A percentile compares a stretch with the other conserved stretches of the same genome.
phyloP scores from a whole-genome alignment of 371 early-diverging fungal species.

The Amoeboradix gromovi region DNA sequence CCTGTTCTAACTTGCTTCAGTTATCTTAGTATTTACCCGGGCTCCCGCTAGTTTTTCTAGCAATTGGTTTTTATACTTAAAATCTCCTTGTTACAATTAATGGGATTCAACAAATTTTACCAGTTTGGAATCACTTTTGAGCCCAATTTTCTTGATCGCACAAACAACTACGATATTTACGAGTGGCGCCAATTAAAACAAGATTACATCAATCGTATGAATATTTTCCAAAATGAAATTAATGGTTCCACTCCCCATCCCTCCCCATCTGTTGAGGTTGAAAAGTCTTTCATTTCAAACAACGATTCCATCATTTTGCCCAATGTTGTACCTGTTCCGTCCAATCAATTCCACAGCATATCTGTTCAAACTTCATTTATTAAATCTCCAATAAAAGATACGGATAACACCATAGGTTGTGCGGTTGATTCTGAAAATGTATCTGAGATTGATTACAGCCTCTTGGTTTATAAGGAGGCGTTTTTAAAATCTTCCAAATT shows the following conservation, averaged over 20 bases:
- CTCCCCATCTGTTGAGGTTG: neutral
- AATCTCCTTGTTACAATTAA: neutral
- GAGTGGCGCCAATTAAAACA: neutral
- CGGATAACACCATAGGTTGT: too few relatives aligned
- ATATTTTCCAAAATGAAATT: neutral
- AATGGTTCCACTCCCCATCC: neutral
- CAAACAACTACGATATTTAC: neutral
- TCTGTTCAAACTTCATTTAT: neutral
- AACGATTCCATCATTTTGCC: neutral
- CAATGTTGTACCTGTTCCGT: neutral
- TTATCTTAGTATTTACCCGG: too few relatives aligned
- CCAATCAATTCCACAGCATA: neutral
- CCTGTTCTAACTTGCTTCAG: too few relatives aligned
- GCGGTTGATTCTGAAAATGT: too few relatives aligned
- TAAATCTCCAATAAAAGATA: too few relatives aligned
- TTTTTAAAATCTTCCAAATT: too few relatives aligned
- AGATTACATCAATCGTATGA: neutral
- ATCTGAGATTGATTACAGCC: too few relatives aligned
- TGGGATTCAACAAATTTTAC: neutral
- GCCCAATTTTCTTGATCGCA: neutral
- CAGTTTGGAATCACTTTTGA: neutral
- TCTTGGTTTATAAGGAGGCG: too few relatives aligned
- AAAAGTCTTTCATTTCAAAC: neutral
- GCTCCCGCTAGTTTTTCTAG: too few relatives aligned
- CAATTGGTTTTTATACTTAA: too few relatives aligned